Percentiles rank a stretch among this genome's conserved stretches.
These are phyloP conservation scores for Rosa rugosa DNA, from an alignment of 306 rosid species.

Conservation along the genomic window DNA sequence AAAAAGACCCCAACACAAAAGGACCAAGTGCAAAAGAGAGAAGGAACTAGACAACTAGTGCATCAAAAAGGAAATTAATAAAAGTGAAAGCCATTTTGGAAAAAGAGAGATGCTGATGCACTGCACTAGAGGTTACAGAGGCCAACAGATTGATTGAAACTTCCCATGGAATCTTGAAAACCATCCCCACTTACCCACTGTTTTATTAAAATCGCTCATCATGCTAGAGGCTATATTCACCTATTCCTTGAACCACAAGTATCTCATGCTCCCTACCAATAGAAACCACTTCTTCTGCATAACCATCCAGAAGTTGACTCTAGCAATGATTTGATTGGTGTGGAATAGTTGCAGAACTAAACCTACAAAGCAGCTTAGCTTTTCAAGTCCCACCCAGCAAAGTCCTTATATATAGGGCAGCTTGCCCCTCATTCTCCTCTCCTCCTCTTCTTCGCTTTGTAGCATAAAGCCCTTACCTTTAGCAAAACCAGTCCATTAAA, in stretches of 20 bases:
- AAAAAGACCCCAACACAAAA: constrained; percentile 33
- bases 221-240: not conserved
- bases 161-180: constrained; percentile 31
- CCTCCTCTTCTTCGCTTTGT: not conserved
- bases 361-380: constrained; percentile 10
- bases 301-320: not conserved
- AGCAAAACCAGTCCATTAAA: not conserved
- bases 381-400: constrained; percentile 15
- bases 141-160: constrained; percentile 30
- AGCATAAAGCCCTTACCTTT: not conserved
- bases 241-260: not conserved
- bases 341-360: not conserved
- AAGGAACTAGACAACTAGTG: not conserved
- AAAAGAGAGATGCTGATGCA: constrained; percentile 44
- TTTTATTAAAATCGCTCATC: constrained; percentile 10
- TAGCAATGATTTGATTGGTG: not conserved
- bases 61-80: not conserved
- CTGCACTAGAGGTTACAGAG: constrained; percentile 13
- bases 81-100: constrained; percentile 14
- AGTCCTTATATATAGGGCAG: constrained; percentile 43
- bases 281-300: not conserved
- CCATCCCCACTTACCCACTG: constrained; percentile 23
- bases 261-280: constrained; percentile 25
- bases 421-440: constrained; percentile 5
- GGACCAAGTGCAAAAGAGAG: constrained; percentile 34